phyloP scores from a whole-genome alignment of 73 alveolate genomes.

The Paramecium caudatum region DNA sequence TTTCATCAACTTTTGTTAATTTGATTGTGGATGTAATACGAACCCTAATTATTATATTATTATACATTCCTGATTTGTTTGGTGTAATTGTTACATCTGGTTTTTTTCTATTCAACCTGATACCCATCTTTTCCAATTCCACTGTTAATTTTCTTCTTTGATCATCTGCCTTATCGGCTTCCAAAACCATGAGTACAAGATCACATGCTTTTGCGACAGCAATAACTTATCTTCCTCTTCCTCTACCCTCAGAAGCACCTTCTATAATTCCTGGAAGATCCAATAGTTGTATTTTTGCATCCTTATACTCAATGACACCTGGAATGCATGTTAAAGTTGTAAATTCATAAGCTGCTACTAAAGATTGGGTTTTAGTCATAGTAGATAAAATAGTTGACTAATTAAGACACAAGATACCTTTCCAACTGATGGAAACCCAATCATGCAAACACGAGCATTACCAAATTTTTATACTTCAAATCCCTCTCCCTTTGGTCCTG shows the following conservation, averaged over 20 bases:
- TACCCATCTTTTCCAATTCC: conserved; percentile 99
- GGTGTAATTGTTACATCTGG: conserved; percentile 95
- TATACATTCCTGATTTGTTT: conserved; percentile 92
- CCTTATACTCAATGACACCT: conserved; percentile 98
- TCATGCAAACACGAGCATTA: conserved; percentile 99
- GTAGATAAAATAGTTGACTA: conserved; percentile 97
- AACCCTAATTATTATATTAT: conserved; percentile 73
- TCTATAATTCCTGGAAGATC: conserved; percentile 99
- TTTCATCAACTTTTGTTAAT: conserved; percentile 95
- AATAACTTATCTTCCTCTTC: conserved; percentile 99
- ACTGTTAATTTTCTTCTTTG: conserved; percentile 95
- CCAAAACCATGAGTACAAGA: conserved; percentile 98
- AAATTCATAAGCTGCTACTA: conserved; percentile 99
- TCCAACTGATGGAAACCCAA: conserved; percentile 95
- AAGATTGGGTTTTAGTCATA: conserved; percentile 97
- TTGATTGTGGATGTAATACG: conserved; percentile 91
- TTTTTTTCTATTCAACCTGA: conserved; percentile 95
- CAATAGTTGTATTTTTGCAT: conserved; percentile 97
- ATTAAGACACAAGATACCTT: conserved; percentile 80
- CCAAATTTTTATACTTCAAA: conserved; percentile 99
- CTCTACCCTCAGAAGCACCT: conserved; percentile 99
- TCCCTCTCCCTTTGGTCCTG: conserved; percentile 98
- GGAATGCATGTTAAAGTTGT: conserved; percentile 99
- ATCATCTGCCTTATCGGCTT: conserved; percentile 99
- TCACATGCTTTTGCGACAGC: conserved; percentile 99